phyloP scores from a whole-genome alignment of 1,284 basidiomycete species.

The Chalciporus sp. region DNA sequence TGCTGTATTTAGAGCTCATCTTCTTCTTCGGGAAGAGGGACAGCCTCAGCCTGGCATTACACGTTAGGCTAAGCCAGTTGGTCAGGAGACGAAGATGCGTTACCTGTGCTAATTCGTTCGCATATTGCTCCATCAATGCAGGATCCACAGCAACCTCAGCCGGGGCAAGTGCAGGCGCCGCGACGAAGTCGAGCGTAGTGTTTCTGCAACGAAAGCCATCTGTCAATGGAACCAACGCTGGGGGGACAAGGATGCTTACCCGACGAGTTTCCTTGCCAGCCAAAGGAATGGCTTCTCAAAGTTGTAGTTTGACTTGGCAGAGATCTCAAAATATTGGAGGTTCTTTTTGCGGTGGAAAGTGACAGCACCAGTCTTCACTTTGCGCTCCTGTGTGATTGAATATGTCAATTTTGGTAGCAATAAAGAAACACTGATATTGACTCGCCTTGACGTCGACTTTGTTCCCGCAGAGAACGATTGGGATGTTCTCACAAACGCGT shows the following conservation, averaged over 20 bases:
- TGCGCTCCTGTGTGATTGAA: constrained; percentile 78
- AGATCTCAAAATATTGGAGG: constrained; percentile 99
- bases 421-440: constrained; percentile 3
- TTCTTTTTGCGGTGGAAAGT: constrained; percentile 99
- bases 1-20: constrained; percentile 61
- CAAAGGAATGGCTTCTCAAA: constrained; percentile 99
- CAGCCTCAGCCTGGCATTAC: constrained; percentile 59
- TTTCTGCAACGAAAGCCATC: constrained; percentile 55
- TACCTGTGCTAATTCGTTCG: constrained; percentile 75
- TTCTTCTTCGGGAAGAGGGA: constrained; percentile 81
- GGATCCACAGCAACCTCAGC: constrained; percentile 91
- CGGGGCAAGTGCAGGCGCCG: constrained; percentile 94
- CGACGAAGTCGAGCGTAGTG: constrained; percentile 90
- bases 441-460: constrained; percentile 99
- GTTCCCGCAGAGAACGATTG: constrained; percentile 99
- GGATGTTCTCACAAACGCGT: constrained; percentile 99
- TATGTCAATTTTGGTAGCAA: constrained; percentile 7
- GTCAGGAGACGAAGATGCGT: constrained; percentile 19
- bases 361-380: constrained; percentile 98
- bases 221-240: not conserved
- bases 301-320: constrained; percentile 99
- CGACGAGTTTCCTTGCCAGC: constrained; percentile 97
- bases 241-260: constrained; percentile 54
- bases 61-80: constrained; percentile 9
- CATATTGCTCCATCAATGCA: constrained; percentile 83